Conservation (phyloP, 495 filamentous ascomycete genomes). For the Parachaetomium inaequale region DNA sequence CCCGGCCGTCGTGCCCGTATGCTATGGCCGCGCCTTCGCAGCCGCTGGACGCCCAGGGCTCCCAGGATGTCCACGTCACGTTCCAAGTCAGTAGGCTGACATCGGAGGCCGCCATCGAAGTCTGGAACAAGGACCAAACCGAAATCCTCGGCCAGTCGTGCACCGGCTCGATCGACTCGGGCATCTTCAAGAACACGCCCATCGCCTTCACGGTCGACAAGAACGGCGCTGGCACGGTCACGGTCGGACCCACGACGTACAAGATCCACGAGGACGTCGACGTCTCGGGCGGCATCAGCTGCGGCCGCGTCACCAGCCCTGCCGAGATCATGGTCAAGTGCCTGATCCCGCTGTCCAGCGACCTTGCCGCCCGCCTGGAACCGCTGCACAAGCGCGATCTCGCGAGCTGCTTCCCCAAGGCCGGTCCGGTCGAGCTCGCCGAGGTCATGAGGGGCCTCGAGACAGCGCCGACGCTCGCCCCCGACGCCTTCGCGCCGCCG, state of each 20-base stretch:
- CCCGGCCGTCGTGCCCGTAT: too few species aligned
- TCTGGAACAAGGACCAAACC: constrained; percentile 3
- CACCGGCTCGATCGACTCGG: background rate
- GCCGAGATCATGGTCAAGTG: background rate
- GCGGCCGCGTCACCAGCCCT: background rate
- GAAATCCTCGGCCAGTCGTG: background rate
- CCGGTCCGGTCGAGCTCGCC: too few species aligned
- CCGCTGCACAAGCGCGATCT: background rate
- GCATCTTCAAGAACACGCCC: background rate
- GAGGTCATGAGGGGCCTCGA: too few species aligned
- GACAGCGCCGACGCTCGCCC: too few species aligned
- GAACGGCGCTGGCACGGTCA: background rate
- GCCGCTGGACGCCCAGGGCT: background rate
- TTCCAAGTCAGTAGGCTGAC: constrained; percentile 10
- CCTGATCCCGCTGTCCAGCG: background rate
- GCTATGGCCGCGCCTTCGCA: too few species aligned
- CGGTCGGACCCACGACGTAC: background rate
- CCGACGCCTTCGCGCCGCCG: too few species aligned
- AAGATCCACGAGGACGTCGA: background rate
- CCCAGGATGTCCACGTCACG: background rate
- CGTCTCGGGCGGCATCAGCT: background rate
- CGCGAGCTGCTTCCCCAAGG: background rate
- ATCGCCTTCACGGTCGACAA: background rate
- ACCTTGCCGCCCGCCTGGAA: background rate
- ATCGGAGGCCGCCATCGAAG: constrained; percentile 6